Percentiles rank a stretch among this genome's conserved stretches.
Conservation (phyloP, 306 rosid genomes). For the Leucaena leucocephala region DNA sequence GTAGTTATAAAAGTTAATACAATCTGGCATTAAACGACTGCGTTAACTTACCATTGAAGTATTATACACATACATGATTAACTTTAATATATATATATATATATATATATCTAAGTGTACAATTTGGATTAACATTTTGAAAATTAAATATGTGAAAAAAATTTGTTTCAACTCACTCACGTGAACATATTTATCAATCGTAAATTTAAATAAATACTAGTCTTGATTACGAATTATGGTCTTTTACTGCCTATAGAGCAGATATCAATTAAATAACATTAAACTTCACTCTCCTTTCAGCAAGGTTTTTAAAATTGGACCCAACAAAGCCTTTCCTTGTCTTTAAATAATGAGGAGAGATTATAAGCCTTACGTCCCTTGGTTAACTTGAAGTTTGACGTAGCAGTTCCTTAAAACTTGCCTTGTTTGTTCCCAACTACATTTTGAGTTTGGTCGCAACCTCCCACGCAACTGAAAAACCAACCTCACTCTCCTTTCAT, state of each 20-base stretch:
- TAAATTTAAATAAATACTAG: too few relatives aligned
- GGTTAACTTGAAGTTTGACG: constrained; percentile 9
- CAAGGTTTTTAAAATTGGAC: neutral
- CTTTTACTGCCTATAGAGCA: neutral
- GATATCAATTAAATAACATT: neutral
- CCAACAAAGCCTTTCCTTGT: neutral
- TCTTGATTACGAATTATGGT: too few relatives aligned
- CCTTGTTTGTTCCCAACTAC: neutral
- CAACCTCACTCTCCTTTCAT: neutral
- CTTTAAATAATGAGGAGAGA: neutral
- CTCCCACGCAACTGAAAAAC: neutral
- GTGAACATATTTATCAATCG: too few relatives aligned
- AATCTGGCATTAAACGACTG: too few relatives aligned
- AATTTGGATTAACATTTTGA: too few relatives aligned
- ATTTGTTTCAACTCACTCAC: too few relatives aligned
- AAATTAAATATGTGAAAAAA: too few relatives aligned
- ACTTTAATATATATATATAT: too few relatives aligned
- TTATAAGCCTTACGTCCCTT: neutral
- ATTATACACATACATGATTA: too few relatives aligned
- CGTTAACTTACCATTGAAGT: too few relatives aligned
- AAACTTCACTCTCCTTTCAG: neutral
- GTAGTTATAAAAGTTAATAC: neutral
- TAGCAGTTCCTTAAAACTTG: constrained; percentile 23
- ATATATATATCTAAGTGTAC: too few relatives aligned
- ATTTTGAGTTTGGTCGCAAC: neutral